Percentiles rank a stretch among this genome's conserved stretches.
Conservation (phyloP, 345 rosid genomes). For the Psidium friedrichsthalianum region DNA sequence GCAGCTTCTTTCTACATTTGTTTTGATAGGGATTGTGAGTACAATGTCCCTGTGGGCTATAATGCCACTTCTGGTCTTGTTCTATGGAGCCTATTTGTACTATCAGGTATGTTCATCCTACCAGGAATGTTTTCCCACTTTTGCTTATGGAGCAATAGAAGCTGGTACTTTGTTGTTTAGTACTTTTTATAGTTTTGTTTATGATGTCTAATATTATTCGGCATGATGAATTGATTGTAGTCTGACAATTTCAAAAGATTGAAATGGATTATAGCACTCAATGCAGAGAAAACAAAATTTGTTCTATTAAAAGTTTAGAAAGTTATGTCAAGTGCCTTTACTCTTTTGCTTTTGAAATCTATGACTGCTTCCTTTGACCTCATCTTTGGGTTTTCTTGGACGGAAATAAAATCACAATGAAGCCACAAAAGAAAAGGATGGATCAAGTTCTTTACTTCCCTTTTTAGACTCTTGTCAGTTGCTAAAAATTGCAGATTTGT, state of each 20-base stretch:
- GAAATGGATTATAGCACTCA: background rate
- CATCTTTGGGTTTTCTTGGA: background rate
- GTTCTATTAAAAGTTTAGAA: background rate
- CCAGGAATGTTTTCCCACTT: background rate
- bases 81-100: conserved; percentile 84
- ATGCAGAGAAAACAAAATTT: background rate
- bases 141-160: background rate
- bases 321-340: background rate
- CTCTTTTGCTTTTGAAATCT: background rate
- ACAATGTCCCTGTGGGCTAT: conserved; percentile 97
- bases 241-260: background rate
- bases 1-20: conserved; percentile 89
- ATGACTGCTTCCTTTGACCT: background rate
- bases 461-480: background rate
- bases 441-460: background rate
- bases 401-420: background rate
- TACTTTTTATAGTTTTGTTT: background rate
- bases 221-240: background rate
- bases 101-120: conserved; percentile 55
- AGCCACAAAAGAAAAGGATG: background rate
- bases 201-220: background rate
- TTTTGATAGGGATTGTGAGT: conserved; percentile 93
- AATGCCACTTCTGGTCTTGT: conserved; percentile 86
- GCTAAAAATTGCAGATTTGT: background rate
- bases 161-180: background rate